Base-by-base conservation (phyloP, 1,139 yeast genomes). In the Sugiyamaella neomexicana region DNA sequence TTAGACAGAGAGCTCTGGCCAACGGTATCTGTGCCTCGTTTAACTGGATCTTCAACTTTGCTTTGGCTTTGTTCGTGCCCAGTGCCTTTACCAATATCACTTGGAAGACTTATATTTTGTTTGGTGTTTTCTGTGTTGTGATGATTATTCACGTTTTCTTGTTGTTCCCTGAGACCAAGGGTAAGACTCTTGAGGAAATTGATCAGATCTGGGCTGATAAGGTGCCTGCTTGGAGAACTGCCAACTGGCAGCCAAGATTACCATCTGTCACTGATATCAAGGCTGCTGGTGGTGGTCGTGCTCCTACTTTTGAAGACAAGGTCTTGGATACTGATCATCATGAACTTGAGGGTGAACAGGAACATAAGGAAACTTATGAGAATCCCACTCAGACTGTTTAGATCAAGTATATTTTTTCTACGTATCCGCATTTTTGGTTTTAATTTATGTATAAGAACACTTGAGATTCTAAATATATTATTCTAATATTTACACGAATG, bases 161-260 rank as follows among this genome's bases (percentile, higher is more conserved):
- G 64, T 72, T 79, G 63, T 83, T 80, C 81, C 86, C 86, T 10
- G 87, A 82, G 69, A 82, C 86, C 13, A 80, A 79, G 65, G 82
- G 81, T 60, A 80, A 78, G 70, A 80, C 85, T 10, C 74, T 82
- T 64, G 87, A 82, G 69, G 86, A 82, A 68, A 80, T 82, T 57
- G 82, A 79, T 77, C 84, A 60, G 82, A 80, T 73, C 56, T 82
- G 75, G 83, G 85, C 67, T 25, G 78, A 80, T 59, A 66, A 73
- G 31, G 68, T 82, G 57, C 86, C 86, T 57, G 86, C 87, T 39
- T 82, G 87, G 86, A 76, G 72, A 64, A 68, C 84, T 15, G 61
- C 66, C 66, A 55, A 46, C 46, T 71, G 68, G 63, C 52, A 29
- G n/a, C 65, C 68, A 17, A 54, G 61, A 34, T 40, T 51, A n/a